Percentiles rank a stretch among this genome's conserved stretches.
These are phyloP conservation scores for Vitis vinifera DNA, from an alignment of 164 flowering plant species.

Conservation along the genomic window ASM3070453v1 NC_081809.1:1142001-1142500, in stretches of 20 bases:
- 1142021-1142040: not conserved
- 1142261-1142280: conserved; percentile 48
- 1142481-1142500: conserved; percentile 19
- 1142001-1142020: not conserved
- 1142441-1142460: conserved; percentile 21
- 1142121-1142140: conserved; percentile 56
- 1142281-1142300: conserved; percentile 20
- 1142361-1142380: conserved; percentile 16
- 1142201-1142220: conserved; percentile 37
- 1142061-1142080: not conserved
- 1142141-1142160: conserved; percentile 30
- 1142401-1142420: conserved; percentile 30
- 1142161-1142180: conserved; percentile 21
- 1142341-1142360: conserved; percentile 4
- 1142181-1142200: conserved; percentile 27
- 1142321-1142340: conserved; percentile 1
- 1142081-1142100: not conserved
- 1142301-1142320: conserved; percentile 19
- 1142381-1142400: conserved; percentile 1
- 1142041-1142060: not conserved
- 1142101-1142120: conserved; percentile 63
- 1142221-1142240: conserved; percentile 69
- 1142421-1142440: conserved; percentile 55
- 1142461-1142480: conserved; percentile 20
- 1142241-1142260: conserved; percentile 68